Evolutionary conservation across 306 rosid species (phyloP), one percentile per base, ranked within the genome.

Genomic region (Acacia acuminata): DNA sequence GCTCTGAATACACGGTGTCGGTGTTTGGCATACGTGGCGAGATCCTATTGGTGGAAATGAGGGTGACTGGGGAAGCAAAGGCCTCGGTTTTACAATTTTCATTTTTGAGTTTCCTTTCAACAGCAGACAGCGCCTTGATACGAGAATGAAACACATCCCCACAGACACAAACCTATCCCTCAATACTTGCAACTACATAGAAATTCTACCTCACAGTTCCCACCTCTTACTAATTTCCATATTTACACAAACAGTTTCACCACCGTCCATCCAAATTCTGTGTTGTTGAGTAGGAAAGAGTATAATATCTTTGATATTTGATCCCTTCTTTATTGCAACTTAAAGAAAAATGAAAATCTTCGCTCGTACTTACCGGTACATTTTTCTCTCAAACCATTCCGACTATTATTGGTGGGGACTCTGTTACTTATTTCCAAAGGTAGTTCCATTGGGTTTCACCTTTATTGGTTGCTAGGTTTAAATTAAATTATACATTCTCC

Each of bases 41-140:
- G 47, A 82, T 56, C 77, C 3, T 13, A 90, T 83, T 89, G 94
- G 92, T 63, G 40, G 79, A 24, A 56, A 44, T 83, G 90, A 83
- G 84, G 84, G 88, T 66, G 64, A 87, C 43, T 40, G 7, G 27
- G 95, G 97, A 90, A 90, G 89, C 98, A 94, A 90, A 79, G 11
- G 24, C 93, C 91, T 94, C 87, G 97, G 83, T 56, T 79, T 27
- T 17, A 83, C 47, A 80, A 83, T 70, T 22, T 42, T 20, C 24
- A 9, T 48, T 70, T 51, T 81, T 87, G 40, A 88, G 87, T 88
- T 85, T 89, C 75, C 90, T 80, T 88, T 76, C 71, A 84, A 78
- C 60, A 76, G 86, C 89, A 89, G 90, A 90, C 91, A 88, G 40
- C 82, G 50, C 82, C 15, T 75, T 72, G 79, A 69, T 63, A 27